These are phyloP conservation scores for Debaryomyces robertsiae DNA, from an alignment of 1,139 yeast genomes.

Conservation along the genomic window DNA sequence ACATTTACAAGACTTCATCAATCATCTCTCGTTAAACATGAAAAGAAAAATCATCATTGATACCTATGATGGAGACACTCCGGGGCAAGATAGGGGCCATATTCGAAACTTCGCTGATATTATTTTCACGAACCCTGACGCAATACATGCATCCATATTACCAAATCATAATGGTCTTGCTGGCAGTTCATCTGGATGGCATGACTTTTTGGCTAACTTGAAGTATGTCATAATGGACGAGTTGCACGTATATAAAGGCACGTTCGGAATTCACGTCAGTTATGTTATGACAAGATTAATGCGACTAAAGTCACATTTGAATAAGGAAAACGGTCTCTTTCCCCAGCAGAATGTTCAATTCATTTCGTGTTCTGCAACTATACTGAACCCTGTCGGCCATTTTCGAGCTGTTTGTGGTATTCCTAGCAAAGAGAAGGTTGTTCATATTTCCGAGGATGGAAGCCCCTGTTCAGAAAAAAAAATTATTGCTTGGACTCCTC, in stretches of 20 bases:
- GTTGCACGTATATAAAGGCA: conserved; percentile 83
- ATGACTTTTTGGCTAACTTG: conserved; percentile 61
- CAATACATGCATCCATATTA: conserved; percentile 80
- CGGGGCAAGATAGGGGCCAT: conserved; percentile 48
- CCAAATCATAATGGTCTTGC: conserved; percentile 59
- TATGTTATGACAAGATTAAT: conserved; percentile 73
- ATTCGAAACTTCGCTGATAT: conserved; percentile 70
- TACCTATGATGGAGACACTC: conserved; percentile 95
- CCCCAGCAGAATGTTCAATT: conserved; percentile 45
- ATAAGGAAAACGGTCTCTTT: conserved; percentile 10
- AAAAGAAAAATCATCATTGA: conserved; percentile 52
- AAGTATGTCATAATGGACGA: conserved; percentile 86
- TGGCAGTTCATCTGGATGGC: conserved; percentile 51
- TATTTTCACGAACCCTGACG: conserved; percentile 93
- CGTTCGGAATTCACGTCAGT: conserved; percentile 92
- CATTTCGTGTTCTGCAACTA: conserved; percentile 93
- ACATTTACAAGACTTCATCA: conserved; percentile 64
- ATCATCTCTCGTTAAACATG: conserved; percentile 39
- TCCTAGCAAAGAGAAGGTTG: conserved; percentile 39
- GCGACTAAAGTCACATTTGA: conserved; percentile 20
- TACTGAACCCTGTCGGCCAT: conserved; percentile 69
- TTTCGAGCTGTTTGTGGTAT: conserved; percentile 76
- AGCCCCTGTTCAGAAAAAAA: conserved; percentile 82
- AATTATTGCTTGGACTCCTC: conserved; percentile 81
- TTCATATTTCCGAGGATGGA: conserved; percentile 73